Evolutionary conservation across 2,329 filamentous ascomycete genomes (phyloP).

Genomic region (Penicillium sp.): DNA sequence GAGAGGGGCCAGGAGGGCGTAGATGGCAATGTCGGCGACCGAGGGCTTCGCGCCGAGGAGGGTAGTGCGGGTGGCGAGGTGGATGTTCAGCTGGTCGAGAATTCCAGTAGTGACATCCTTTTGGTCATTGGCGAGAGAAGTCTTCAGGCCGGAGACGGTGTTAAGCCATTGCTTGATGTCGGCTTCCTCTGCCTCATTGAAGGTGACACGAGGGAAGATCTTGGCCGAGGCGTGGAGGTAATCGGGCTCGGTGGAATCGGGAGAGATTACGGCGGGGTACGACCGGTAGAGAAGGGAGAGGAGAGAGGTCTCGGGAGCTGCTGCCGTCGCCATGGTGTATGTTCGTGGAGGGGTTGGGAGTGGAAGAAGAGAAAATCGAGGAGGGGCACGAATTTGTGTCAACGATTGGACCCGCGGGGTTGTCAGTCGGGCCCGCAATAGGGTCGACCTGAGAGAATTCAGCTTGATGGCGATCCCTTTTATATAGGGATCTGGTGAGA

Average conservation of each 20-base stretch:
- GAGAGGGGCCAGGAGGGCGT: constrained; percentile 70
- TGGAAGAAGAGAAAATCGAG: constrained; percentile 25
- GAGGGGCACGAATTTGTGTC: constrained; percentile 29
- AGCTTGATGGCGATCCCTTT: constrained; percentile 17
- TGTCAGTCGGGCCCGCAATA: constrained; percentile 23
- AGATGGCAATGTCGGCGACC: constrained; percentile 79
- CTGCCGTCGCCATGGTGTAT: constrained; percentile 31
- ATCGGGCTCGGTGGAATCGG: constrained; percentile 42
- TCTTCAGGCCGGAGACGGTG: constrained; percentile 68
- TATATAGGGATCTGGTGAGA: constrained; percentile 4
- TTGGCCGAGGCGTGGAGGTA: constrained; percentile 50
- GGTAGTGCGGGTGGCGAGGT: constrained; percentile 84
- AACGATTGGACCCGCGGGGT: constrained; percentile 26
- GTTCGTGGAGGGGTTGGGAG: constrained; percentile 20
- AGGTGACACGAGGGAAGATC: constrained; percentile 68
- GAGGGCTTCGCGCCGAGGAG: constrained; percentile 87
- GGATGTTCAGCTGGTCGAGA: constrained; percentile 76
- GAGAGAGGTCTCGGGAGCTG: constrained; percentile 41
- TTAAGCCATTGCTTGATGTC: constrained; percentile 89
- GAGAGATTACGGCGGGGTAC: constrained; percentile 39
- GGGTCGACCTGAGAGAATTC: constrained; percentile 16
- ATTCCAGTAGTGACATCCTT: constrained; percentile 58
- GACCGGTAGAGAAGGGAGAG: constrained; percentile 46
- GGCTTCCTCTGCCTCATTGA: constrained; percentile 74
- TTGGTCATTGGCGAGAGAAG: constrained; percentile 49